phyloP scores from a whole-genome alignment of 768 basidiomycete genomes.

The Lactifluus hygrophoroides region DNA sequence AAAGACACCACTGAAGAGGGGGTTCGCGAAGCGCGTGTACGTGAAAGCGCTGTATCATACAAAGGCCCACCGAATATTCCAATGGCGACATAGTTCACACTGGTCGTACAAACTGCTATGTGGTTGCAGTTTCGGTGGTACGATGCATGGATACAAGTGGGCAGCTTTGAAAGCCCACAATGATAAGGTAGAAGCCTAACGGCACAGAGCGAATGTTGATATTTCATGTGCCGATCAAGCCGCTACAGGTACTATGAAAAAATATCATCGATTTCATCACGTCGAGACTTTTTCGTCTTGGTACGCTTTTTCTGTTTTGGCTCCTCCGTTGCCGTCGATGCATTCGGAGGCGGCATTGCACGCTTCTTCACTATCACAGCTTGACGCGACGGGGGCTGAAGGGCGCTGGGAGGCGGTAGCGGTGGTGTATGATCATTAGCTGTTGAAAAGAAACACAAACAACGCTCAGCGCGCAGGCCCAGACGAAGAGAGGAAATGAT shows the following conservation, averaged over 20 bases:
- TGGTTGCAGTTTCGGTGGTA: too few relatives aligned
- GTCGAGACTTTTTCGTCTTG: neutral
- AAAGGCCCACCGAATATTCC: too few relatives aligned
- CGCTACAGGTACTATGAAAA: conserved; percentile 5
- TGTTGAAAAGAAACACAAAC: neutral
- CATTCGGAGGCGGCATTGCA: neutral
- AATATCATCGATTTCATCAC: conserved; percentile 20
- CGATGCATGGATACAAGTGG: too few relatives aligned
- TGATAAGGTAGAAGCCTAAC: too few relatives aligned
- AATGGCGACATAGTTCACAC: too few relatives aligned
- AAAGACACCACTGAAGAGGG: too few relatives aligned
- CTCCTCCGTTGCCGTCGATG: neutral
- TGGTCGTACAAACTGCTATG: too few relatives aligned
- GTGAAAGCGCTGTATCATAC: too few relatives aligned
- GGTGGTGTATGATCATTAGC: neutral
- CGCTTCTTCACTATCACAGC: conserved; percentile 10
- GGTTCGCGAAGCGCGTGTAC: too few relatives aligned
- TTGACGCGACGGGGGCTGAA: neutral
- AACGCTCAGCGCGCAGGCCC: neutral
- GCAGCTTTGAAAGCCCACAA: too few relatives aligned
- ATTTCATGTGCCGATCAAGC: neutral
- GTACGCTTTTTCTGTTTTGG: neutral
- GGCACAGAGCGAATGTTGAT: neutral
- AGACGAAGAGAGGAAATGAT: too few relatives aligned
- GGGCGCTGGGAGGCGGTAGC: neutral